A percentile compares a stretch with the other conserved stretches of the same genome.
phyloP scores from a whole-genome alignment of 345 rosid genomes.

The Abelmoschus esculentus region DNA sequence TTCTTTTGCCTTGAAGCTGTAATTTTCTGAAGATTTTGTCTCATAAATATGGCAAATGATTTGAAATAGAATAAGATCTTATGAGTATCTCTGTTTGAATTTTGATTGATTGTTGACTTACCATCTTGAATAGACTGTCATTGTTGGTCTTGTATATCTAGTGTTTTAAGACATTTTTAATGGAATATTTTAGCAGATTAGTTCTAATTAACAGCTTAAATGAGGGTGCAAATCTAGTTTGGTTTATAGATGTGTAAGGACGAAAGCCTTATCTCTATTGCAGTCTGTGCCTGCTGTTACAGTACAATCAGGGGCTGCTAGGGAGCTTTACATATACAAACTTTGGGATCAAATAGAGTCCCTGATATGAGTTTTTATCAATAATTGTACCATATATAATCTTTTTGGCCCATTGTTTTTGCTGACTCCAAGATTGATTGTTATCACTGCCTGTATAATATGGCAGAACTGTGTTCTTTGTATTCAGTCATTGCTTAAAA shows the following conservation, averaged over 20 bases:
- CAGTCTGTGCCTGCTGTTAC: not conserved
- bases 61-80: not conserved
- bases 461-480: not conserved
- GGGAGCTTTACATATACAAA: too few relatives aligned
- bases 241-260: not conserved
- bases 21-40: not conserved
- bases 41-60: not conserved
- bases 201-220: not conserved
- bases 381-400: not conserved
- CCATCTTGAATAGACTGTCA: not conserved
- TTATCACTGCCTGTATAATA: not conserved
- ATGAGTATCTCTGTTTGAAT: not conserved
- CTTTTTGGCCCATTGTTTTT: not conserved
- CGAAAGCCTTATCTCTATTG: not conserved
- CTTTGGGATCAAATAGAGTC: not conserved
- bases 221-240: not conserved
- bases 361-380: not conserved
- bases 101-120: not conserved
- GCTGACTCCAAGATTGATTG: constrained; percentile 3
- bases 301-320: not conserved
- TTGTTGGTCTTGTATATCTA: not conserved
- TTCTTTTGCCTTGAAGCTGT: not conserved
- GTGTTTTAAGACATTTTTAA: not conserved
- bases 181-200: not conserved
- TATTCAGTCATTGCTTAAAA: not conserved